Evolutionary conservation across 495 filamentous ascomycete genomes (phyloP).

Genomic region (Talaromyces thailandensis): DNA sequence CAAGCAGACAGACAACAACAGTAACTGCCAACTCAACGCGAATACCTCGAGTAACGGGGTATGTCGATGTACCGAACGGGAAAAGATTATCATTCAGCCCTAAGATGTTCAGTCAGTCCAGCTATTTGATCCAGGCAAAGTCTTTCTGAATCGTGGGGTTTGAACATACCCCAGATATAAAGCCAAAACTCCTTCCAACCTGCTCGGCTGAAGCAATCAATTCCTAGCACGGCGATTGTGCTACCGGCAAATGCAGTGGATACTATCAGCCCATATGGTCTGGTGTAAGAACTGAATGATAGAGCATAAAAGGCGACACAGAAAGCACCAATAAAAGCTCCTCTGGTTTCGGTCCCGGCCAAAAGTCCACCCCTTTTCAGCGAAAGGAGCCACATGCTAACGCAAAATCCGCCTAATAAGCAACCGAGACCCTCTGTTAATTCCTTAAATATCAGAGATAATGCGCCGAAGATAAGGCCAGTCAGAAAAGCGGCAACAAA

Average conservation of each 20-base stretch:
- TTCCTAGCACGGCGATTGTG: constrained; percentile 68
- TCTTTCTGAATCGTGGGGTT: too few species aligned
- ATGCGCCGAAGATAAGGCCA: constrained; percentile 65
- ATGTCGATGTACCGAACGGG: constrained; percentile 62
- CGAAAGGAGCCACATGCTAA: constrained; percentile 86
- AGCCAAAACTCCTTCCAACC: constrained; percentile 95
- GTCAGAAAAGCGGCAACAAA: constrained; percentile 72
- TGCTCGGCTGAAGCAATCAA: constrained; percentile 85
- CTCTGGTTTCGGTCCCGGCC: constrained; percentile 46
- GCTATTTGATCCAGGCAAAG: not conserved
- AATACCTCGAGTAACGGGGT: constrained; percentile 81
- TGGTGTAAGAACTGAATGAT: constrained; percentile 72
- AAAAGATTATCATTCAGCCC: constrained; percentile 72
- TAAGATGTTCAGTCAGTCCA: constrained; percentile 17
- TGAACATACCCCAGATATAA: constrained; percentile 77
- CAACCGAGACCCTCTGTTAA: constrained; percentile 82
- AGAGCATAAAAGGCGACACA: constrained; percentile 56
- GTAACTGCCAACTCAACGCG: constrained; percentile 75
- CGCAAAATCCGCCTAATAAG: constrained; percentile 76
- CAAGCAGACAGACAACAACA: constrained; percentile 62
- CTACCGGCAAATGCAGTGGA: constrained; percentile 74
- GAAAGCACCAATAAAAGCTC: constrained; percentile 68
- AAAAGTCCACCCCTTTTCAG: constrained; percentile 72
- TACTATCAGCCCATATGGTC: constrained; percentile 65
- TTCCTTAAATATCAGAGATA: constrained; percentile 73